These are phyloP conservation scores for Cytospora schulzeri DNA, from an alignment of 2,329 filamentous ascomycete genomes.

Conservation along the genomic window DNA sequence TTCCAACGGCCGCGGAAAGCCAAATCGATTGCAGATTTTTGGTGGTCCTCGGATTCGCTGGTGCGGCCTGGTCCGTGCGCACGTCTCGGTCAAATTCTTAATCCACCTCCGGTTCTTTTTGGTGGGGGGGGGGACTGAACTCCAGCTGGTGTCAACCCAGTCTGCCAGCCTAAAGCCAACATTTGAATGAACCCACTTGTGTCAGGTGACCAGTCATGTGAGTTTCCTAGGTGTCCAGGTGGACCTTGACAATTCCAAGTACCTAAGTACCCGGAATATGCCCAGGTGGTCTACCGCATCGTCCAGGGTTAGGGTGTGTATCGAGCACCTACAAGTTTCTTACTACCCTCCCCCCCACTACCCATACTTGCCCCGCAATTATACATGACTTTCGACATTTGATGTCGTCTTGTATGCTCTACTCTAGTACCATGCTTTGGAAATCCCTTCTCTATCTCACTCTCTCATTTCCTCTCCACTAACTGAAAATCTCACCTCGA, in stretches of 20 bases:
- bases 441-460: too few species aligned
- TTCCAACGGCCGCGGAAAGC: background rate
- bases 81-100: background rate
- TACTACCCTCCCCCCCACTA: background rate
- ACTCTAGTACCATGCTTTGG: too few species aligned
- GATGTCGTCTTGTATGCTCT: too few species aligned
- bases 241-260: too few species aligned
- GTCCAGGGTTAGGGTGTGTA: background rate
- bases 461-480: too few species aligned
- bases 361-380: too few species aligned
- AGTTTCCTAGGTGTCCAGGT: background rate
- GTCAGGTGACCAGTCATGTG: slow-evolving; percentile 1
- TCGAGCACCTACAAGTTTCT: background rate
- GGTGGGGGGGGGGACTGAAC: background rate
- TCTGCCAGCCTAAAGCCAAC: too few species aligned
- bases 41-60: background rate
- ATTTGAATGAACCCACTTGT: background rate
- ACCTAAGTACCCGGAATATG: background rate
- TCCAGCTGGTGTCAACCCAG: too few species aligned
- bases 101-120: background rate
- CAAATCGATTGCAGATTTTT: background rate
- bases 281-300: background rate
- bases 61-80: background rate
- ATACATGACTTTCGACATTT: too few species aligned
- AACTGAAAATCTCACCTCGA: too few species aligned